Base-by-base conservation (phyloP, 2,329 filamentous ascomycete species). In the Tolypocladium paradoxum region DNA sequence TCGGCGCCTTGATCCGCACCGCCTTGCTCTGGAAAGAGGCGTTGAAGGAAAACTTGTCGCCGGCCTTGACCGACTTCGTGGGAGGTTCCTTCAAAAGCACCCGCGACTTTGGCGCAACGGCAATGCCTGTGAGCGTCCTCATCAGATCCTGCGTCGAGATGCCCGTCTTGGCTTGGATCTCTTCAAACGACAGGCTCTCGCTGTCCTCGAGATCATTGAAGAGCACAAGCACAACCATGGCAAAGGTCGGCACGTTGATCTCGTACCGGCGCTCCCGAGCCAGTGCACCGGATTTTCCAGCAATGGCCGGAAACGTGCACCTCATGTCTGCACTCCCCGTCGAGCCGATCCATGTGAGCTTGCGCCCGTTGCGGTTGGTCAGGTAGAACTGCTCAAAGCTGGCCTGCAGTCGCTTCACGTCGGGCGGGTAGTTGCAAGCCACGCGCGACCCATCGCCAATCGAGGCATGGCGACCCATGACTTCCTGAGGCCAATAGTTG, bases 401-500 rank as follows among this genome's bases (percentile, higher is more conserved):
- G 27, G 86, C 79, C 67, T 91, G 90, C 52, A 96, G 75, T 11
- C 77, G 78, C 55, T 87, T 82, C 49, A 97, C 81, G 37, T 87
- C 82, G 0, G 79, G 69, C 0, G 92, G 90, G 65, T 87, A 96
- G 52, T 82, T 84, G 73, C 87, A 90, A 12, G 65, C 58, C 48
- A 65, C 61, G 20, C 64, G 63, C 35, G 65, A 66, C 55, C 70
- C 73, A 18, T 74, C 73, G 38, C 76, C 72, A 67, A 78, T 61
- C 70, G 79, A 62, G 71, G 78, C 61, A 66, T 76, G 60, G 55
- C 81, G 67, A 8, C 85, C 84, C 83, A 96, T 90, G 14, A 90
- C 82, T 61, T 96, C 91, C 59, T 90, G 82, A 2, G 93, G 93
- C 93, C 93, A 99, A 65, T 90, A 92, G 68, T 95, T 96, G 60